These are phyloP conservation scores for Globisporangium apiculatum DNA, from an alignment of 352 stramenopile genomes.

Conservation along the genomic window DNA sequence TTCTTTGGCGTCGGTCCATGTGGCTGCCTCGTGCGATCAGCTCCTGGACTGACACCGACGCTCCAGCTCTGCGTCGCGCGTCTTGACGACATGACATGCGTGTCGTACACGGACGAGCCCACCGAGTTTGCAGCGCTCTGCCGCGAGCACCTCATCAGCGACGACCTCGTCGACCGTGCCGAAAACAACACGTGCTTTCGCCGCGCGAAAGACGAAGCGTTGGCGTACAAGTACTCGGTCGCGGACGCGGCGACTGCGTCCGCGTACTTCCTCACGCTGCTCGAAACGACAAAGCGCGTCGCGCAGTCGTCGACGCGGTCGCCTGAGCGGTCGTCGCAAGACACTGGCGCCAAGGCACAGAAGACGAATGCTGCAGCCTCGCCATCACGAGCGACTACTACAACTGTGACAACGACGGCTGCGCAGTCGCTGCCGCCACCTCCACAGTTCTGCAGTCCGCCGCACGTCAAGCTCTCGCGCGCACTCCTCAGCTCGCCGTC, in stretches of 20 bases:
- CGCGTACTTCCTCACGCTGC: conserved; percentile 17
- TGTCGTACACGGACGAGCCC: not conserved
- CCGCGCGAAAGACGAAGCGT: conserved; percentile 41
- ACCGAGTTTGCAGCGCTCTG: conserved; percentile 39
- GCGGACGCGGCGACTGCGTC: conserved; percentile 16
- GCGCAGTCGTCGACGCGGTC: not conserved
- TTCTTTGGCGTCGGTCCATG: conserved; percentile 66
- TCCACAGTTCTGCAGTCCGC: conserved; percentile 11
- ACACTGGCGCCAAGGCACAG: not conserved
- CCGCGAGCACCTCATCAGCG: conserved; percentile 17
- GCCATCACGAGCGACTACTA: not conserved
- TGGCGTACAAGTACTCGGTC: conserved; percentile 22
- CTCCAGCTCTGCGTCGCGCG: conserved; percentile 42
- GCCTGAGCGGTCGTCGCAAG: not conserved
- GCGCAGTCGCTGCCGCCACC: conserved; percentile 3
- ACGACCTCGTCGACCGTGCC: conserved; percentile 29
- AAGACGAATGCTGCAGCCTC: conserved; percentile 12
- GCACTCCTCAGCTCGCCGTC: conserved; percentile 10
- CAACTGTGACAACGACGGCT: not conserved
- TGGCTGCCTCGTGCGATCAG: conserved; percentile 20
- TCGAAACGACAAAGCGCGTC: conserved; percentile 8
- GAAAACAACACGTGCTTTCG: conserved; percentile 40
- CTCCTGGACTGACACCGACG: conserved; percentile 26
- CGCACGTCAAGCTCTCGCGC: conserved; percentile 10
- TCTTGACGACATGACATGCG: conserved; percentile 27